Conservation (phyloP, 2,329 filamentous ascomycete species). For the Penicillium expansum region DNA sequence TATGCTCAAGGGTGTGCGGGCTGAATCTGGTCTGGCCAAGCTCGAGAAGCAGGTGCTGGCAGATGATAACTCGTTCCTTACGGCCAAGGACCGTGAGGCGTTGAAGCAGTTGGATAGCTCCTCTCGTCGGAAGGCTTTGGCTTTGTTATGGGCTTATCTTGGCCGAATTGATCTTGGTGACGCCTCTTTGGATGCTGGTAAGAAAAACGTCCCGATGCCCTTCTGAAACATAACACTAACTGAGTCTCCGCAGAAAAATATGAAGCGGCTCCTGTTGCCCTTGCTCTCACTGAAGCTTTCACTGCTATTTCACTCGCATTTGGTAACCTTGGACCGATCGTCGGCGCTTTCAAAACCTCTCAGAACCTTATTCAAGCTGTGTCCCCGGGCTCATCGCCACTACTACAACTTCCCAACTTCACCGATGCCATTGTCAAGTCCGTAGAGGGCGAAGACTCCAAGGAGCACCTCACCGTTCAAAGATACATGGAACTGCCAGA, state of each 20-base stretch:
- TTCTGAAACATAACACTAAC: constrained; percentile 16
- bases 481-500: constrained; percentile 85
- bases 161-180: constrained; percentile 84
- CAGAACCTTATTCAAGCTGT: constrained; percentile 90
- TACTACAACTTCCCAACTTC: constrained; percentile 88
- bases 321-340: constrained; percentile 75
- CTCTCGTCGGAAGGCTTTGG: constrained; percentile 78
- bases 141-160: constrained; percentile 91
- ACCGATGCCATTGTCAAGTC: constrained; percentile 57
- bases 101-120: constrained; percentile 79
- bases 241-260: constrained; percentile 63
- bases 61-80: constrained; percentile 58
- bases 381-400: constrained; percentile 75
- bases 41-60: constrained; percentile 77
- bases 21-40: constrained; percentile 76
- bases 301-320: constrained; percentile 84
- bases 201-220: not conserved
- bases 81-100: constrained; percentile 69
- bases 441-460: constrained; percentile 59
- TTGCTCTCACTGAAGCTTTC: constrained; percentile 81
- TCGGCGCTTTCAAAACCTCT: constrained; percentile 75
- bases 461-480: constrained; percentile 74
- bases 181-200: constrained; percentile 65
- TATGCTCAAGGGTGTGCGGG: constrained; percentile 71
- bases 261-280: constrained; percentile 81